These are phyloP conservation scores for Cicer chorassanicum DNA, from an alignment of 306 rosid species.

Conservation along the genomic window DNA sequence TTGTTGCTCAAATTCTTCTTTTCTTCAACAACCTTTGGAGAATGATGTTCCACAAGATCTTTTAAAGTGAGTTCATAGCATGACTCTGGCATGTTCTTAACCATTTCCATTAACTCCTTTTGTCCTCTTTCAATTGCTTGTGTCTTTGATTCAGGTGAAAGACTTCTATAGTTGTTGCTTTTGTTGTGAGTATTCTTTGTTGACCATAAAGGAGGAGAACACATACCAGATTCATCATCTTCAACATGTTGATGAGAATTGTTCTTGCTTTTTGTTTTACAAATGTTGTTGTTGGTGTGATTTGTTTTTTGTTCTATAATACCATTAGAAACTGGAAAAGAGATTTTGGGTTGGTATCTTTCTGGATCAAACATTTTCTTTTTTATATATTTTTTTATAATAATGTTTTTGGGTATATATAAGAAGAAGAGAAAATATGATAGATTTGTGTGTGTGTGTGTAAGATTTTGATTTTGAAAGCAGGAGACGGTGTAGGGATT, in stretches of 20 bases:
- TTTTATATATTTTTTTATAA: neutral
- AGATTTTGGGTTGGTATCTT: constrained; percentile 47
- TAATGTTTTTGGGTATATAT: constrained; percentile 1
- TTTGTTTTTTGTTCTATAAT: neutral
- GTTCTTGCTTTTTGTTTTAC: constrained; percentile 10
- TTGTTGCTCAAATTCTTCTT: constrained; percentile 36
- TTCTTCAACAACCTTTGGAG: constrained; percentile 1
- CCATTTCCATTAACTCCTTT: constrained; percentile 91
- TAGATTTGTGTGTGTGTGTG: neutral
- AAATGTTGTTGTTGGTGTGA: neutral
- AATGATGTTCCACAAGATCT: constrained; percentile 65
- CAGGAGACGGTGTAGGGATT: constrained; percentile 39
- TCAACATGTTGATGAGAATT: constrained; percentile 18
- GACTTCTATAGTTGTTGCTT: constrained; percentile 50
- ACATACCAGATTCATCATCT: constrained; percentile 51
- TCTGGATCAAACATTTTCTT: constrained; percentile 48
- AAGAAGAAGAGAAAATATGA: constrained; percentile 9
- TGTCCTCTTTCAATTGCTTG: constrained; percentile 88
- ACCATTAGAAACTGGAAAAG: constrained; percentile 45
- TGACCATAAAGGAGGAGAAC: constrained; percentile 76
- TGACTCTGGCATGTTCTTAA: constrained; percentile 78
- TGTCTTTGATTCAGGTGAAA: constrained; percentile 66
- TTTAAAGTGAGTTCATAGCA: constrained; percentile 79
- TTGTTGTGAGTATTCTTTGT: constrained; percentile 45
- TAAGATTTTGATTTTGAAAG: constrained; percentile 37